These are phyloP conservation scores for Hypoxylon cercidicola DNA, from an alignment of 495 filamentous ascomycete species.

Conservation along the genomic window DNA sequence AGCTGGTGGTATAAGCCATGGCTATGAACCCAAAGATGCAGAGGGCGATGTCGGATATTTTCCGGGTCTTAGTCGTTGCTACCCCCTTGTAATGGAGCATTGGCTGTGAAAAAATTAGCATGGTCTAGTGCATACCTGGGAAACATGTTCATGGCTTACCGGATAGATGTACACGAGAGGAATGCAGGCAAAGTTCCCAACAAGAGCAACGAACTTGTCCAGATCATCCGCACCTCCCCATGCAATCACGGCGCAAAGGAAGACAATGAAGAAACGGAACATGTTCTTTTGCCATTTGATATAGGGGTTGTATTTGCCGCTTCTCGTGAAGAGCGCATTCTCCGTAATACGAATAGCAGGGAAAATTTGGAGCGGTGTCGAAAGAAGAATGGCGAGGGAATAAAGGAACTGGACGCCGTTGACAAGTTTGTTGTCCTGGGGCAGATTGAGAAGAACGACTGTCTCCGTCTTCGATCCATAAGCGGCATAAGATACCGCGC, in stretches of 20 bases:
- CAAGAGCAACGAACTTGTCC: conserved; percentile 95
- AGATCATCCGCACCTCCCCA: conserved; percentile 93
- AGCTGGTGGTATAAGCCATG: conserved; percentile 88
- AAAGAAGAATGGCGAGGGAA: conserved; percentile 90
- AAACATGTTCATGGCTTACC: conserved; percentile 61
- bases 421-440: conserved; percentile 94
- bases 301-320: conserved; percentile 92
- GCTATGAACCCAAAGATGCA: conserved; percentile 82
- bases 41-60: conserved; percentile 75
- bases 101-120: conserved; percentile 66
- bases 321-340: conserved; percentile 72
- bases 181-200: conserved; percentile 97
- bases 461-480: conserved; percentile 96
- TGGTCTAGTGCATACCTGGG: not conserved
- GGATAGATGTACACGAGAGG: conserved; percentile 98
- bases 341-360: conserved; percentile 88
- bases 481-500: conserved; percentile 93
- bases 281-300: conserved; percentile 99
- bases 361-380: conserved; percentile 95
- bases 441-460: conserved; percentile 93
- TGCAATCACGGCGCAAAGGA: conserved; percentile 83
- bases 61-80: conserved; percentile 69
- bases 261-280: conserved; percentile 91
- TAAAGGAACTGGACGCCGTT: conserved; percentile 97
- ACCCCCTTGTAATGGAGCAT: conserved; percentile 87